These are phyloP conservation scores for Artemisia argyi DNA, from an alignment of 129 eudicot genomes.

Conservation along the genomic window DNA sequence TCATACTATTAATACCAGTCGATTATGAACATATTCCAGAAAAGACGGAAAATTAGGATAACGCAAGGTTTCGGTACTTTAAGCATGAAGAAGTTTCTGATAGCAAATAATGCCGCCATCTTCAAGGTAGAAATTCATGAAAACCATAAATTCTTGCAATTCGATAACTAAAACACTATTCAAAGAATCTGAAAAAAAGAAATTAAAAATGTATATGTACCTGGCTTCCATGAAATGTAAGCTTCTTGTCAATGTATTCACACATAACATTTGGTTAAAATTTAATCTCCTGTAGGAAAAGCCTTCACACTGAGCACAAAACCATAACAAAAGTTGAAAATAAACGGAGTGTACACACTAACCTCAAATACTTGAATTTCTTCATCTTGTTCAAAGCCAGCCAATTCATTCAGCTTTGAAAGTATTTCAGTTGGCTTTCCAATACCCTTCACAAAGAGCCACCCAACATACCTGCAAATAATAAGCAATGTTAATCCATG, in stretches of 20 bases:
- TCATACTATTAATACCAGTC: constrained; percentile 48
- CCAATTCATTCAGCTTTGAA: constrained; percentile 66
- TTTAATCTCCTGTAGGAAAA: constrained; percentile 65
- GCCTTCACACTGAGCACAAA: background rate
- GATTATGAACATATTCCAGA: constrained; percentile 80
- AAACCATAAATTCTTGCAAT: background rate
- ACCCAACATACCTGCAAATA: constrained; percentile 67
- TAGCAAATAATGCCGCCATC: constrained; percentile 93
- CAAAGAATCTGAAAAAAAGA: background rate
- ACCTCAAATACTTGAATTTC: constrained; percentile 89
- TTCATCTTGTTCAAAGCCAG: constrained; percentile 83
- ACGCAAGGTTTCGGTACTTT: constrained; percentile 47
- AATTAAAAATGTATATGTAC: constrained; percentile 39
- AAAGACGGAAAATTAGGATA: constrained; percentile 84
- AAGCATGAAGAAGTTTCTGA: constrained; percentile 53
- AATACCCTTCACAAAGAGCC: constrained; percentile 66
- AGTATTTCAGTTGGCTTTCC: constrained; percentile 71
- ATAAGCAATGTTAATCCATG: too few species aligned
- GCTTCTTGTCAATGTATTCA: constrained; percentile 67
- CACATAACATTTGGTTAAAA: constrained; percentile 80
- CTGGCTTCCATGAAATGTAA: constrained; percentile 67
- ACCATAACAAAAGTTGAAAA: background rate
- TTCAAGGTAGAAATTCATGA: constrained; percentile 60
- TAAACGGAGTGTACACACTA: background rate
- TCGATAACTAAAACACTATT: background rate